These are phyloP conservation scores for Ramularia collo-cygni DNA, from an alignment of 2,329 filamentous ascomycete genomes.

Conservation along the genomic window DNA sequence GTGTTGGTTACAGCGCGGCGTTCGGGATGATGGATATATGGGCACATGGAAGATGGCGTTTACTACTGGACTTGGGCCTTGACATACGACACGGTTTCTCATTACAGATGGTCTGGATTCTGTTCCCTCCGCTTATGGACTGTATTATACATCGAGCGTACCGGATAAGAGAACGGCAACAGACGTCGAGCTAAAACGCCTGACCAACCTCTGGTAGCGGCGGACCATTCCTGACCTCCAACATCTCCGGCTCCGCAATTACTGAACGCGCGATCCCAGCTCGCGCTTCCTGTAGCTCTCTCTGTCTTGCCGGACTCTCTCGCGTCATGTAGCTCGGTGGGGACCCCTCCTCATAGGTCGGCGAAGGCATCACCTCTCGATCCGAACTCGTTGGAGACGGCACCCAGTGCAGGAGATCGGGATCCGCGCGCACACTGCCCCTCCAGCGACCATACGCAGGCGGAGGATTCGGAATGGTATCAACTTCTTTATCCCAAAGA, in stretches of 20 bases:
- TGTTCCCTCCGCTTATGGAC: too few relatives aligned
- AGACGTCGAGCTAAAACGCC: slow-evolving; percentile 11
- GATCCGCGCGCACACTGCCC: slow-evolving; percentile 75
- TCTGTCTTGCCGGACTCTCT: slow-evolving; percentile 21
- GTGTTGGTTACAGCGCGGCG: too few relatives aligned
- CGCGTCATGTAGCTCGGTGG: slow-evolving; percentile 26
- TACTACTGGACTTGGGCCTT: too few relatives aligned
- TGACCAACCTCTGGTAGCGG: slow-evolving; percentile 9
- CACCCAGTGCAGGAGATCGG: slow-evolving; percentile 69
- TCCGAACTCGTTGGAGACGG: slow-evolving; percentile 19
- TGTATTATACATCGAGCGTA: too few relatives aligned
- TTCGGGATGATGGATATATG: too few relatives aligned
- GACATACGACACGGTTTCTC: too few relatives aligned
- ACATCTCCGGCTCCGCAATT: slow-evolving; percentile 24
- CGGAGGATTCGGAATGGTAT: slow-evolving; percentile 45
- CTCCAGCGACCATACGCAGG: slow-evolving; percentile 84
- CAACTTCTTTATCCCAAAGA: slow-evolving; percentile 20
- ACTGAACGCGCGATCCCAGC: slow-evolving; percentile 16
- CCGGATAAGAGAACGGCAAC: too few relatives aligned
- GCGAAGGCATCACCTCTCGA: slow-evolving; percentile 23
- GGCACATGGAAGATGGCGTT: too few relatives aligned
- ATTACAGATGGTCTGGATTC: too few relatives aligned
- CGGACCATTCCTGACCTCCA: slow-evolving; percentile 14
- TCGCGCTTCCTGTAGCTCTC: slow-evolving; percentile 19
- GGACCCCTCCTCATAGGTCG: slow-evolving; percentile 24